Base-by-base conservation (phyloP, 2,329 filamentous ascomycete genomes). In the Huntiella abstrusa region DNA sequence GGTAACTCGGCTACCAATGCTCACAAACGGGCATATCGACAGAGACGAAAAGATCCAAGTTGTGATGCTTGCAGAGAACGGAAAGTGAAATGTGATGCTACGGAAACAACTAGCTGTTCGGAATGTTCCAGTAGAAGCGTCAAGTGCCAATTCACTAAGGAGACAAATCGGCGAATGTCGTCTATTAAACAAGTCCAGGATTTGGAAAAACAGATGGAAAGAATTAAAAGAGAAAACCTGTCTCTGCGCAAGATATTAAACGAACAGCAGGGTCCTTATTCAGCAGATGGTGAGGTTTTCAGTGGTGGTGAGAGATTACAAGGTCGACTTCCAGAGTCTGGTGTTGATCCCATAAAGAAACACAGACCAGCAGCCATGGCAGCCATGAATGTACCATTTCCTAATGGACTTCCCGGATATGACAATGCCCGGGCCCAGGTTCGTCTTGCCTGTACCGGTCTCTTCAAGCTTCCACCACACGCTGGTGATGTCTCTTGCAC, bases 151-250 rank as follows among this genome's bases (percentile, higher is more conserved):
- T 98, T 98, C 59, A 98, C 91, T 43, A 98, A 98, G 64, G 91
- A 98, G 63, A 98, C 91, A 10, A 98, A 98, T 60, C 75, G 91
- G 49, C 77, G 91, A 51, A 98, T 98, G 91, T 96, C 91, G 13
- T 96, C 88, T 1, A 96, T 96, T 64, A 98, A 96, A 73, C 91
- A 95, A 67, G 83, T 96, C 10, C 91, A 96, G 62, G 91, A 98
- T 59, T 69, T 98, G 19, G 88, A 96, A 63, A 91, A 85, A 61
- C 87, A 95, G 62, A 75, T 95, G 56, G 74, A 81, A 41, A 73
- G 80, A 45, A 71, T 91, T 36, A 83, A 79, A 58, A 77, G 84
- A 49, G 83, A 94, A 59, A 87, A 94, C 56, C 71, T 68, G 47
- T 79, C 77, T 51, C 65, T 94, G 35, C 75, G 76, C 45, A 76